Percentiles rank a stretch among this genome's conserved stretches.
Evolutionary conservation across 202 grass and related monocot species (phyloP).

Genomic region (Setaria italica): DNA sequence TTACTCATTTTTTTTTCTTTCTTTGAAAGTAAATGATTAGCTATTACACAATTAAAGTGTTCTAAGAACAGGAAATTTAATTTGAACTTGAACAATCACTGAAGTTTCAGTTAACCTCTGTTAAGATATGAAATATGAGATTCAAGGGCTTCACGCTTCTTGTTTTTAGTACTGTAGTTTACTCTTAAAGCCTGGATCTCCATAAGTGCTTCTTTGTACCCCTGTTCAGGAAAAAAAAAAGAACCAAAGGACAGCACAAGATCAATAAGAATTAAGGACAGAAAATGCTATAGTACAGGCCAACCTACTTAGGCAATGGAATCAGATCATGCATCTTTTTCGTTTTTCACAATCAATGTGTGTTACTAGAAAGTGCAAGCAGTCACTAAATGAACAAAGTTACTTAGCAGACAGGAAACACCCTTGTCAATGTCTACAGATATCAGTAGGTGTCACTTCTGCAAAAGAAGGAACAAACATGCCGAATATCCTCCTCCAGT

Average conservation of each 20-base stretch:
- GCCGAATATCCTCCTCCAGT: no score
- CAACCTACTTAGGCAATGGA: no score
- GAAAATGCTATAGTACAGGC: not conserved
- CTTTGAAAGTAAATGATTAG: slow-evolving; percentile 20
- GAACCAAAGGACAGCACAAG: slow-evolving; percentile 6
- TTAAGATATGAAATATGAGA: slow-evolving; percentile 64
- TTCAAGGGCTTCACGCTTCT: slow-evolving; percentile 66
- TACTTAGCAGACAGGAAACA: no score
- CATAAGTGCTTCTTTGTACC: slow-evolving; percentile 81
- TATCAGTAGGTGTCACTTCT: no score
- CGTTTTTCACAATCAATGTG: no score
- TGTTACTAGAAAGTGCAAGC: no score
- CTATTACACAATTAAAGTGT: slow-evolving; percentile 18
- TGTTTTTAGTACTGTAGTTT: slow-evolving; percentile 64
- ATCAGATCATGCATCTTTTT: no score
- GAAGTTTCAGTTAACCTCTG: slow-evolving; percentile 52
- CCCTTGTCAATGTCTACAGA: no score
- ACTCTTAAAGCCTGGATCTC: slow-evolving; percentile 65
- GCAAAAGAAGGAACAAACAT: no score
- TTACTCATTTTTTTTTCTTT: slow-evolving; percentile 6
- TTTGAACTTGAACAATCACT: not conserved
- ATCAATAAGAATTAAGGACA: not conserved
- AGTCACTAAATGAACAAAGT: no score
- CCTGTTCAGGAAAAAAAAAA: slow-evolving; percentile 47
- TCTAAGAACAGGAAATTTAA: not conserved